Evolutionary conservation across 164 flowering plant species (phyloP).

Genomic region (Buxus sempervirens): DNA sequence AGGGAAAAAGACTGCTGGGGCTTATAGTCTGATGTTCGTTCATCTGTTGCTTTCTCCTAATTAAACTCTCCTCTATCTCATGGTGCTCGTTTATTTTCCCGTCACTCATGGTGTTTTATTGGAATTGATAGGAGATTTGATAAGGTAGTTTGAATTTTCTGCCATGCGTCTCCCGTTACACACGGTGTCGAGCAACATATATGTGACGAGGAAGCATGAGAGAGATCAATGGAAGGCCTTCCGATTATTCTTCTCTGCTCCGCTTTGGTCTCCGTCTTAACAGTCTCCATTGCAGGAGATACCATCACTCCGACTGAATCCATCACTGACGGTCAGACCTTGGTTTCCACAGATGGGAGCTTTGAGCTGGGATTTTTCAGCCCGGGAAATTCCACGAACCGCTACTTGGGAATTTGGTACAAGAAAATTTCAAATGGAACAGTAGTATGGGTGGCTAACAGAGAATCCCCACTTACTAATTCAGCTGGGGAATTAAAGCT

Average conservation of each 20-base stretch:
- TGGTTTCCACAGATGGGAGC: constrained; percentile 3
- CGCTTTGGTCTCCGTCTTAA: background rate
- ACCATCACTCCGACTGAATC: constrained; percentile 11
- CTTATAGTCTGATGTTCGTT: no score
- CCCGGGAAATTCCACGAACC: constrained; percentile 10
- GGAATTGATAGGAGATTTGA: no score
- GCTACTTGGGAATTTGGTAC: constrained; percentile 24
- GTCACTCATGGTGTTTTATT: no score
- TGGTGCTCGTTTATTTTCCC: no score
- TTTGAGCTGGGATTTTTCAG: constrained; percentile 25
- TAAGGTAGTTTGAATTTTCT: constrained; percentile 15
- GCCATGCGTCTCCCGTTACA: no score
- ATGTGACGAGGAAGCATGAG: no score
- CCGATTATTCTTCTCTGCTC: background rate
- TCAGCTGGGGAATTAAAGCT: constrained; percentile 31
- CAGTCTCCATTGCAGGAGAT: constrained; percentile 1
- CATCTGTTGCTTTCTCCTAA: no score
- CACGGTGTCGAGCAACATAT: no score
- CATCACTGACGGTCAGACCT: constrained; percentile 10
- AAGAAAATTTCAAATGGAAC: constrained; percentile 19
- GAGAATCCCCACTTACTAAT: constrained; percentile 40
- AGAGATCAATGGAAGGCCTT: background rate
- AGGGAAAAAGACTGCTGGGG: no score
- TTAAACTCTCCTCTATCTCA: no score
- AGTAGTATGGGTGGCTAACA: constrained; percentile 62